Evolutionary conservation across 2,329 filamentous ascomycete genomes (phyloP).

Genomic region (Thermothelomyces thermophilus): DNA sequence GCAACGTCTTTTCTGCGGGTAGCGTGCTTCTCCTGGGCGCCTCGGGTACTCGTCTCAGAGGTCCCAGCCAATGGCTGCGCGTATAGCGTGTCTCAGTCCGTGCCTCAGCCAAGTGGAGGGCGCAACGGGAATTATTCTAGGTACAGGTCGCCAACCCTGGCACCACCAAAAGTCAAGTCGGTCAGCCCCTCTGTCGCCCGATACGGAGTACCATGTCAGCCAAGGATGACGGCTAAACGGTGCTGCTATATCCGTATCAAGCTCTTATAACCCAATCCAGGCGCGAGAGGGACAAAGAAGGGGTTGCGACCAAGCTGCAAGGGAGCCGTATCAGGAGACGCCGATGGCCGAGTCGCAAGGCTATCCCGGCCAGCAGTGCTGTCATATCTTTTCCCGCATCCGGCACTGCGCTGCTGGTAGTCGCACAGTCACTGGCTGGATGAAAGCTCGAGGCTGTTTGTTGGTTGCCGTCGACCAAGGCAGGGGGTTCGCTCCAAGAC

Average conservation of each 20-base stretch:
- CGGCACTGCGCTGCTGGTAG: conserved; percentile 6
- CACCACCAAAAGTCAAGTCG: conserved; percentile 10
- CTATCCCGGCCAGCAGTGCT: conserved; percentile 12
- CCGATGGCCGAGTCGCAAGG: conserved; percentile 20
- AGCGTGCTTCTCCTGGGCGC: conserved; percentile 8
- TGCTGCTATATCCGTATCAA: conserved; percentile 18
- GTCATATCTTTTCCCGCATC: conserved; percentile 13
- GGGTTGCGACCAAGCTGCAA: conserved; percentile 17
- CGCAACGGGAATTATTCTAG: conserved; percentile 10
- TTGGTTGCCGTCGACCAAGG: background rate
- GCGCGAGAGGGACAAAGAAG: conserved; percentile 14
- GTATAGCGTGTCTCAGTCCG: conserved; percentile 8
- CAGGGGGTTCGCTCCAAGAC: conserved; percentile 6
- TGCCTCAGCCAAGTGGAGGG: conserved; percentile 13
- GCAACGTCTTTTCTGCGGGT: background rate
- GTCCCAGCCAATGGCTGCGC: conserved; percentile 13
- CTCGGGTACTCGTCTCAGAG: conserved; percentile 9
- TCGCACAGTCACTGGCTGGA: no score
- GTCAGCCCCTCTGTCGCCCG: conserved; percentile 15
- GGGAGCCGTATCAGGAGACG: conserved; percentile 22
- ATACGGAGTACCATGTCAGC: no score
- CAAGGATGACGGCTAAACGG: conserved; percentile 20
- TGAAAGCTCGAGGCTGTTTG: no score
- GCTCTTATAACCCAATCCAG: conserved; percentile 23
- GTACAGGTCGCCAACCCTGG: conserved; percentile 15